Conservation (phyloP, 2,329 filamentous ascomycete genomes). For the Westerdykella aurantiaca region DNA sequence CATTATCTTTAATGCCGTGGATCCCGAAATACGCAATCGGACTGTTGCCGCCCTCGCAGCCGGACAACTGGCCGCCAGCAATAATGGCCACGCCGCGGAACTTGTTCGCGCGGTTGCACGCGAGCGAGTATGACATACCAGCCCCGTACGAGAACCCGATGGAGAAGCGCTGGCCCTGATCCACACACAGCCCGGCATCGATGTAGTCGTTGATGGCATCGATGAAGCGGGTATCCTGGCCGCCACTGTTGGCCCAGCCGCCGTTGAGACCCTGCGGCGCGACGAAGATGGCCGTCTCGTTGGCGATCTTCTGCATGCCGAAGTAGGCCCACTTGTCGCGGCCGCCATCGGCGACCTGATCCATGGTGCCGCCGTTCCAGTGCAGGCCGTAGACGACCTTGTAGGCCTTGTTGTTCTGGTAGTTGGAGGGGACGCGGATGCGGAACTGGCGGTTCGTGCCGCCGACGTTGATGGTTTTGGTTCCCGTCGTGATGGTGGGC, state of each 20-base stretch:
- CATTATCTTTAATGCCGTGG: constrained; percentile 33
- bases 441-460: constrained; percentile 35
- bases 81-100: constrained; percentile 34
- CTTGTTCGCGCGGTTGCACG: constrained; percentile 36
- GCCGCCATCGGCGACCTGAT: constrained; percentile 18
- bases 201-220: constrained; percentile 36
- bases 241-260: constrained; percentile 37
- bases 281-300: constrained; percentile 37
- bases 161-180: constrained; percentile 37
- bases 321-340: constrained; percentile 5
- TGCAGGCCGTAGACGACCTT: constrained; percentile 40
- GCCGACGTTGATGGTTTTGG: constrained; percentile 19
- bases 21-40: constrained; percentile 29
- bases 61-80: not conserved
- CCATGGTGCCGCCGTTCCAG: constrained; percentile 38
- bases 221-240: constrained; percentile 38
- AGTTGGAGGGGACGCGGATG: constrained; percentile 34
- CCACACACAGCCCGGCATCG: constrained; percentile 37
- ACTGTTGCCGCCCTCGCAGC: constrained; percentile 23
- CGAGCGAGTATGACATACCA: constrained; percentile 38
- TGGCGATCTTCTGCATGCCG: constrained; percentile 31
- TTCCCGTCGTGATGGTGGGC: constrained; percentile 3
- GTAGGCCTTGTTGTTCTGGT: constrained; percentile 35
- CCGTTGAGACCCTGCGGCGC: constrained; percentile 35
- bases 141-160: constrained; percentile 42